phyloP scores from a whole-genome alignment of 2,329 filamentous ascomycete species.

The Orbilia ellipsospora region DNA sequence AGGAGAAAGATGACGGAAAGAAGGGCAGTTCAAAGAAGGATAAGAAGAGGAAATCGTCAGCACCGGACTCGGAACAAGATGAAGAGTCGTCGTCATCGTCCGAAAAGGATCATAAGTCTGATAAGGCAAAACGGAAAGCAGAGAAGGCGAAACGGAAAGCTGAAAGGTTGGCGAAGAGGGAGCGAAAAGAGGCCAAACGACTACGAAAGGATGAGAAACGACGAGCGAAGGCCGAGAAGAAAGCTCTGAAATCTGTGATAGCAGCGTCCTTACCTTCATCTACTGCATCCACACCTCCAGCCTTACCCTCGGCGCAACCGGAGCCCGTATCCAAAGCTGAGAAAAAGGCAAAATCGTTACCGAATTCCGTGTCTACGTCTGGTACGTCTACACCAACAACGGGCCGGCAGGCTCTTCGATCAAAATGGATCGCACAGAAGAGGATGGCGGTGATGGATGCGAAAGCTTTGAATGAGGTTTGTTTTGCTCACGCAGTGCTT shows the following conservation, averaged over 20 bases:
- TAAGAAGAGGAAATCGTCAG: slow-evolving; percentile 58
- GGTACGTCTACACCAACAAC: slow-evolving; percentile 66
- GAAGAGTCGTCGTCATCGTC: slow-evolving; percentile 63
- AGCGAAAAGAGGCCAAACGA: slow-evolving; percentile 60
- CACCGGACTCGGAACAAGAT: slow-evolving; percentile 59
- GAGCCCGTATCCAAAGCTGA: slow-evolving; percentile 2
- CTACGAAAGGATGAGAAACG: slow-evolving; percentile 57
- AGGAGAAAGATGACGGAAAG: slow-evolving; percentile 56
- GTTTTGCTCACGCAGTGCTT: background rate
- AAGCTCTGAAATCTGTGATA: slow-evolving; percentile 40
- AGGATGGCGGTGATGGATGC: slow-evolving; percentile 82
- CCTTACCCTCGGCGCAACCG: slow-evolving; percentile 58
- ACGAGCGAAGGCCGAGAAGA: slow-evolving; percentile 53
- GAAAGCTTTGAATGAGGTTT: slow-evolving; percentile 81
- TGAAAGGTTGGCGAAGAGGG: slow-evolving; percentile 64
- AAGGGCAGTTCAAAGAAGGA: slow-evolving; percentile 59
- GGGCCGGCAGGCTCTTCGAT: slow-evolving; percentile 78
- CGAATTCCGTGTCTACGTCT: slow-evolving; percentile 59
- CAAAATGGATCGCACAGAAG: slow-evolving; percentile 89
- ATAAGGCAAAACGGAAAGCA: slow-evolving; percentile 66
- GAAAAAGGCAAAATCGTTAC: slow-evolving; percentile 41
- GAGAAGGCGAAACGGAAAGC: slow-evolving; percentile 65
- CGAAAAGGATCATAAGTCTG: slow-evolving; percentile 61
- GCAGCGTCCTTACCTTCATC: slow-evolving; percentile 59
- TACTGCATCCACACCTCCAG: slow-evolving; percentile 59